A percentile compares a stretch with the other conserved stretches of the same genome.
These are phyloP conservation scores for Populus pruinosa DNA, from an alignment of 345 rosid genomes.

Conservation along the genomic window DNA sequence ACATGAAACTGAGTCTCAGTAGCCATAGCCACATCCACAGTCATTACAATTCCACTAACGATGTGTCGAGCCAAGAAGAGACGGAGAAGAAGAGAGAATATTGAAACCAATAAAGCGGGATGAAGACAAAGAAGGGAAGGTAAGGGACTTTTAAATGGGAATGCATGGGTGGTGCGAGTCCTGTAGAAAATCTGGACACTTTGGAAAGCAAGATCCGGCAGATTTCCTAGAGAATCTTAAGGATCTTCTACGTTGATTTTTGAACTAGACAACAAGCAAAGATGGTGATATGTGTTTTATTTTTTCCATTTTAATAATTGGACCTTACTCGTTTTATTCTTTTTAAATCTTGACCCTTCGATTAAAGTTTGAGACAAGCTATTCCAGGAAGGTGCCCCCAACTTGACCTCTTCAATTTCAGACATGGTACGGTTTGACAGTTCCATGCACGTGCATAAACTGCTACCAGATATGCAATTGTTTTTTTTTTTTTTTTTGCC, in stretches of 20 bases:
- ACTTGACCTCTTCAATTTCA: conserved; percentile 7
- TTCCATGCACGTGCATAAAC: conserved; percentile 16
- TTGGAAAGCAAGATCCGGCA: conserved; percentile 61
- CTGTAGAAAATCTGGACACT: conserved; percentile 46
- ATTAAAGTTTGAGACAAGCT: background rate
- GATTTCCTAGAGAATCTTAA: conserved; percentile 49
- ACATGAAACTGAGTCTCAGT: conserved; percentile 70
- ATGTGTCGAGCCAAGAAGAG: background rate
- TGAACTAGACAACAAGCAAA: conserved; percentile 51
- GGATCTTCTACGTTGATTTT: conserved; percentile 54
- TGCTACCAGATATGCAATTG: background rate
- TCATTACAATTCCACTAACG: background rate
- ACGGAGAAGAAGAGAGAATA: background rate
- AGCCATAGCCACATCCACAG: conserved; percentile 6
- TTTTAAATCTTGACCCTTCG: conserved; percentile 1
- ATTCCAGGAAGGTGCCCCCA: background rate
- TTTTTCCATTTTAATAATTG: background rate
- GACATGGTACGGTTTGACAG: background rate
- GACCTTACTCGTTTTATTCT: background rate
- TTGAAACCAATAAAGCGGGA: background rate
- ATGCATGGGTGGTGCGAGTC: conserved; percentile 25
- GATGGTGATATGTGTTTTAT: conserved; percentile 23
- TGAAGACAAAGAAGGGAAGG: background rate
- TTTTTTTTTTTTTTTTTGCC: background rate
- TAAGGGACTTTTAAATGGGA: conserved; percentile 26